Evolutionary conservation across 768 basidiomycete genomes (phyloP).

Genomic region (Russula brevipes): DNA sequence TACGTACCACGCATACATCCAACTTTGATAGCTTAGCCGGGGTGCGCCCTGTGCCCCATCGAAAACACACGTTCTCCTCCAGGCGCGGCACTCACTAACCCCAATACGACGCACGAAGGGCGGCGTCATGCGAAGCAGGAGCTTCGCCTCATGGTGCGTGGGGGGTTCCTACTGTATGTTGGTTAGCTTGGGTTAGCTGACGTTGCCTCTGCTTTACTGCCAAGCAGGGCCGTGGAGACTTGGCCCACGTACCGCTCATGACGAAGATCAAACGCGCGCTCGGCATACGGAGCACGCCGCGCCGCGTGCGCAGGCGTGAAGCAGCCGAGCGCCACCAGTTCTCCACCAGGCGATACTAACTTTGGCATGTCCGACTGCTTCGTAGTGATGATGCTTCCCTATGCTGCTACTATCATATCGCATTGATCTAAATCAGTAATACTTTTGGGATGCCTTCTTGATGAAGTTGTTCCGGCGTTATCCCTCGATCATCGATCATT

Average conservation of each 20-base stretch:
- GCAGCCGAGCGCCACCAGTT: not conserved
- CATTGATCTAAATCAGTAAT: not conserved
- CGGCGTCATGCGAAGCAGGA: conserved; percentile 45
- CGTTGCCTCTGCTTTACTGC: not conserved
- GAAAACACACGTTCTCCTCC: conserved; percentile 3
- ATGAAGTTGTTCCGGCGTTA: conserved; percentile 6
- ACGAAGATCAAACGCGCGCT: conserved; percentile 47
- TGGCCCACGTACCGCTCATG: conserved; percentile 46
- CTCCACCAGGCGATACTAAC: not conserved
- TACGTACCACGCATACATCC: conserved; percentile 27
- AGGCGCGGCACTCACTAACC: conserved; percentile 49
- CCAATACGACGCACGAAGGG: conserved; percentile 44
- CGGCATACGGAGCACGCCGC: conserved; percentile 47
- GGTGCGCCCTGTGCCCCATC: not conserved
- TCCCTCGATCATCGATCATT: conserved; percentile 16
- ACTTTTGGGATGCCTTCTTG: not conserved
- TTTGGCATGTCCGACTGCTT: not conserved
- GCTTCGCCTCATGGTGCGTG: conserved; percentile 42
- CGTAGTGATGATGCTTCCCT: too few species aligned
- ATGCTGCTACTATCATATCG: not conserved
- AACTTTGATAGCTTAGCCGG: not conserved
- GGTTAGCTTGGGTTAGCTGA: not conserved
- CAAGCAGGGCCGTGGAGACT: conserved; percentile 40
- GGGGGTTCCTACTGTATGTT: not conserved
- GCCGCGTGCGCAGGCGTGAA: conserved; percentile 21